Conservation (phyloP, 2,329 filamentous ascomycete species). For the Diaporthe caulivora region DNA sequence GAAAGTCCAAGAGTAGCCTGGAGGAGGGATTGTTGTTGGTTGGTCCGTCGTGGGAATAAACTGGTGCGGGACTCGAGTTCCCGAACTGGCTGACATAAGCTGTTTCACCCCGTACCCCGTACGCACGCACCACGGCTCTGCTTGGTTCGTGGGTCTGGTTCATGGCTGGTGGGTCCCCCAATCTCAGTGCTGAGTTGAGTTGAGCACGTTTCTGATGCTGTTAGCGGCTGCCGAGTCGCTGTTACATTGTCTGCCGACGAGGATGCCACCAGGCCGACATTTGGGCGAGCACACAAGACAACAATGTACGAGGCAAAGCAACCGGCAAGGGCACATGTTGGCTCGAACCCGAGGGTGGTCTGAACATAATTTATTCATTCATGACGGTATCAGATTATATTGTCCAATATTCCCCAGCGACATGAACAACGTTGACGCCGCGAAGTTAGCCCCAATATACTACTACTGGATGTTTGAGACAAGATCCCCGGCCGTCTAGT, state of each 20-base stretch:
- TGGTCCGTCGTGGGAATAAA: not conserved
- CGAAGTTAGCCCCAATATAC: not conserved
- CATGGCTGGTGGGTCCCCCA: conserved; percentile 2
- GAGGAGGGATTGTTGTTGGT: not conserved
- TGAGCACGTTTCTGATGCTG: conserved; percentile 19
- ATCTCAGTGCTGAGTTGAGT: not conserved
- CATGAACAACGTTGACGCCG: not conserved
- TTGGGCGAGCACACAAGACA: no score
- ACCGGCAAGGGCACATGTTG: not conserved
- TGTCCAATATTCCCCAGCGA: not conserved
- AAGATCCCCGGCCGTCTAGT: not conserved
- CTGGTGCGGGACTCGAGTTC: not conserved
- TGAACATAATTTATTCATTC: not conserved
- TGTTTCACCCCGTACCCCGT: no score
- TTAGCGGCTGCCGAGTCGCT: conserved; percentile 8
- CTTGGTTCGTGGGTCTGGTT: conserved; percentile 16
- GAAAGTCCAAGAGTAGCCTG: not conserved
- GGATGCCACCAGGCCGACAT: not conserved
- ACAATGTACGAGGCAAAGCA: not conserved
- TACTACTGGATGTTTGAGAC: not conserved
- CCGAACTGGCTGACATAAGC: conserved; percentile 9
- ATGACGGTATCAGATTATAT: not conserved
- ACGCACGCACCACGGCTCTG: no score
- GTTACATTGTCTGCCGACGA: not conserved
- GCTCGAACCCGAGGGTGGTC: not conserved